Evolutionary conservation across 2,329 filamentous ascomycete genomes (phyloP).

Genomic region (Ceratocystis harringtonii): DNA sequence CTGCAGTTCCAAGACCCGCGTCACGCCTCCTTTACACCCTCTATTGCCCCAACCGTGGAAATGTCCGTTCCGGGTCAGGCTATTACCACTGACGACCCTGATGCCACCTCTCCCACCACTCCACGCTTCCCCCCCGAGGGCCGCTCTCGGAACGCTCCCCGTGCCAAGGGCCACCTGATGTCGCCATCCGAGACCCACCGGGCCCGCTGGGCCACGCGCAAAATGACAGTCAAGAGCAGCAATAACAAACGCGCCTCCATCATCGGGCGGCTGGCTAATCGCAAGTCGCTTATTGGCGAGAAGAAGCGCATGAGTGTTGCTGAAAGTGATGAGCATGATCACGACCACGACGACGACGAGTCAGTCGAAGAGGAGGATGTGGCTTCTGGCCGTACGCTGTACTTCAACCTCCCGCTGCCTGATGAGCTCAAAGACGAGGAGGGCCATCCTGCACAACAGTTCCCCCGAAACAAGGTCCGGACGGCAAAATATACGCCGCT

Average conservation of each 20-base stretch:
- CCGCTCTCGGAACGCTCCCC: slow-evolving; percentile 12
- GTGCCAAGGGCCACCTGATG: slow-evolving; percentile 15
- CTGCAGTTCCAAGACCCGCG: slow-evolving; percentile 13
- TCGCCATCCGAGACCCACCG: slow-evolving; percentile 42
- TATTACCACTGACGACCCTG: slow-evolving; percentile 13
- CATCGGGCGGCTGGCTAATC: slow-evolving; percentile 55
- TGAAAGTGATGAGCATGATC: slow-evolving; percentile 24
- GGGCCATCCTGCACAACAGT: slow-evolving; percentile 54
- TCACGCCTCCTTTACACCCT: slow-evolving; percentile 16
- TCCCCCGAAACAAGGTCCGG: slow-evolving; percentile 86
- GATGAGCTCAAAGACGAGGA: slow-evolving; percentile 62
- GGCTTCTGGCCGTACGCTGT: slow-evolving; percentile 44
- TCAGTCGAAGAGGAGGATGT: slow-evolving; percentile 21
- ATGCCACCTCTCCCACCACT: slow-evolving; percentile 13
- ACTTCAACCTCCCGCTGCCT: slow-evolving; percentile 76
- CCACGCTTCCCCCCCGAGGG: slow-evolving; percentile 13
- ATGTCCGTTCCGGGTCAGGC: slow-evolving; percentile 16
- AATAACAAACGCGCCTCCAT: slow-evolving; percentile 69
- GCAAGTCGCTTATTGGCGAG: slow-evolving; percentile 41
- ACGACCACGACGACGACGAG: slow-evolving; percentile 27
- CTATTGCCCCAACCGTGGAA: slow-evolving; percentile 12
- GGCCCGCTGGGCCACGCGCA: slow-evolving; percentile 92
- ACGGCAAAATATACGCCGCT: slow-evolving; percentile 95
- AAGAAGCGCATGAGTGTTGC: slow-evolving; percentile 45
- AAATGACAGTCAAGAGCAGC: slow-evolving; percentile 60